Evolutionary conservation across 768 basidiomycete species (phyloP), one percentile per base, ranked within the genome.

Genomic region (Panus rudis): DNA sequence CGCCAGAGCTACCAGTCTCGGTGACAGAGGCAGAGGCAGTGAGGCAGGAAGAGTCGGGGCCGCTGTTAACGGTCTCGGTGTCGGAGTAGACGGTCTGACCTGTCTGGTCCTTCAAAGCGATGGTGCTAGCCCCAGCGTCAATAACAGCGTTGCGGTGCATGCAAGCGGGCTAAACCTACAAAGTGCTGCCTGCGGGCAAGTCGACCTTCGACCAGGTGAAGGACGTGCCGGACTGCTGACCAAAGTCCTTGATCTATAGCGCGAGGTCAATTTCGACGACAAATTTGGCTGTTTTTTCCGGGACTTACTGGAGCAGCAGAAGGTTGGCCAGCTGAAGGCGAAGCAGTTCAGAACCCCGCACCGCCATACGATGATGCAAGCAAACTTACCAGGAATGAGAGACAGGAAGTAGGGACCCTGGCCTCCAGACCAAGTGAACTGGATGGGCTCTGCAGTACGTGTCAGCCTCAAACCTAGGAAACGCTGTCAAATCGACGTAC

Each of bases 161-260:
- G 41, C 31, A 27, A 27, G 38, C 0, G 37, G 21, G 11, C 6
- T 4, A 37, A 32, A 62, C 72, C 50, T 52, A 84, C 83, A 82
- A 66, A 24, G 51, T 45, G 13, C 70, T 71, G 19, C 68, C 69
- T 1, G 59, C 34, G 0, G 51, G 47, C 8, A 84, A 51, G 52
- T 81, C 68, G 30, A 76, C 77, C n/a, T n/a, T n/a, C 6, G 25
- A 53, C 82, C 82, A 87, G 4, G 79, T 80, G 45, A 64, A 52
- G 33, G 50, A 55, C 6, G 53, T 72, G 0, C 67, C 73, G 10
- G 49, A 51, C 50, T 73, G 71, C 2, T 59, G 39, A 8, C 72
- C 66, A 55, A 84, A 82, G 16, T 66, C 51, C 60, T 76, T 73
- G 39, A 81, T 42, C 84, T 86, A 40, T 6, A 39, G 26, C 14